These are phyloP conservation scores for Xylaria sp. DNA, from an alignment of 2,329 filamentous ascomycete species.

Conservation along the genomic window DNA sequence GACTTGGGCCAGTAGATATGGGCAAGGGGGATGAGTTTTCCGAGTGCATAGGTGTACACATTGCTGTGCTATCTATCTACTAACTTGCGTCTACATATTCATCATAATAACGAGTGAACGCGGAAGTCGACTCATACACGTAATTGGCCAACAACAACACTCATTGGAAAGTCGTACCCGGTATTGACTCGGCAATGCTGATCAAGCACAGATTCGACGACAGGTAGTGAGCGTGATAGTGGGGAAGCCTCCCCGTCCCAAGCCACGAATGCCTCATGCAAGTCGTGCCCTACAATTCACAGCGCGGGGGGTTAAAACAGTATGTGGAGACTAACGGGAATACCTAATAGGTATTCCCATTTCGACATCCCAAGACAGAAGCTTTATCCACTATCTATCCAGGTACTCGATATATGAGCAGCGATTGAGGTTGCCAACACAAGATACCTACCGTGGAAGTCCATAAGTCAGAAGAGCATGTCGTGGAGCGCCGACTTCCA, in stretches of 20 bases:
- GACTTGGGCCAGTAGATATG: slow-evolving; percentile 5
- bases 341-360: slow-evolving; percentile 16
- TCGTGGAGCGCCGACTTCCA: slow-evolving; percentile 3
- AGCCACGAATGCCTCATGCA: slow-evolving; percentile 33
- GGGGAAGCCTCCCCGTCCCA: slow-evolving; percentile 19
- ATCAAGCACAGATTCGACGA: slow-evolving; percentile 27
- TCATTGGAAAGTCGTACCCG: slow-evolving; percentile 20
- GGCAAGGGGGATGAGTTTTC: neutral
- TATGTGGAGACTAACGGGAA: slow-evolving; percentile 14
- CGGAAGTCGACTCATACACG: slow-evolving; percentile 13
- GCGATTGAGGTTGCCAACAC: slow-evolving; percentile 9
- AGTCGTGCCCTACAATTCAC: slow-evolving; percentile 24
- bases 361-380: slow-evolving; percentile 7
- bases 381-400: neutral
- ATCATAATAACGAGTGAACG: slow-evolving; percentile 13
- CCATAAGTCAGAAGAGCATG: slow-evolving; percentile 1
- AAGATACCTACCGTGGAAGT: neutral
- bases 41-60: slow-evolving; percentile 9
- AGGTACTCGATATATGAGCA: neutral
- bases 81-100: neutral
- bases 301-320: slow-evolving; percentile 9
- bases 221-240: neutral
- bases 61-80: neutral
- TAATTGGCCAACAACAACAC: slow-evolving; percentile 19
- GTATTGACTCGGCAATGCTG: slow-evolving; percentile 29